phyloP scores from a whole-genome alignment of 2,329 filamentous ascomycete genomes.

The Fusarium sp. region DNA sequence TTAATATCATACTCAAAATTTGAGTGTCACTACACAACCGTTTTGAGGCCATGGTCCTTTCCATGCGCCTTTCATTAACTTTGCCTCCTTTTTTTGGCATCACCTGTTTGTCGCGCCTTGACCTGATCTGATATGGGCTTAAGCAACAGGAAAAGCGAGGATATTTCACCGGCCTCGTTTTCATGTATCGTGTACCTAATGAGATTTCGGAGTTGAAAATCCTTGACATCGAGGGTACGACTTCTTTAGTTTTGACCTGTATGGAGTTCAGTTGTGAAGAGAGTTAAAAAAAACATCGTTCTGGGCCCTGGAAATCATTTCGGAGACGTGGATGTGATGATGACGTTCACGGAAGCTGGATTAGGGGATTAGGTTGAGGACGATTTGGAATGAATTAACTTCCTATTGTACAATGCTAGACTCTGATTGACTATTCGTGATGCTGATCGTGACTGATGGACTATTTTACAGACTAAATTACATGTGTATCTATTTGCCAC shows the following conservation, averaged over 20 bases:
- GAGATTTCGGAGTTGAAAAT: constrained; percentile 48
- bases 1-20: constrained; percentile 38
- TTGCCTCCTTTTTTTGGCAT: constrained; percentile 36
- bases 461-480: constrained; percentile 40
- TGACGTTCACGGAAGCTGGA: constrained; percentile 29
- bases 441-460: constrained; percentile 19
- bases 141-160: constrained; percentile 42
- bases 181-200: constrained; percentile 54
- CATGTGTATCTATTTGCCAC: constrained; percentile 25
- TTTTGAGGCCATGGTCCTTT: constrained; percentile 27
- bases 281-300: constrained; percentile 47
- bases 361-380: constrained; percentile 33
- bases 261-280: constrained; percentile 50
- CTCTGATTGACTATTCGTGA: constrained; percentile 26
- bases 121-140: constrained; percentile 36
- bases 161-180: constrained; percentile 42
- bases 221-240: constrained; percentile 47
- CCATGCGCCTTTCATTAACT: constrained; percentile 28
- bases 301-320: constrained; percentile 39
- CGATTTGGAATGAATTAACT: constrained; percentile 41
- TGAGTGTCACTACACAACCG: constrained; percentile 28
- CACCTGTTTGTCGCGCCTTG: constrained; percentile 37
- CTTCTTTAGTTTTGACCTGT: constrained; percentile 50
- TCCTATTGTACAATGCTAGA: constrained; percentile 42
- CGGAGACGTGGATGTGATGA: constrained; percentile 33